Conservation (phyloP, 805 yeast genomes). For the Wickerhamiella sergipiensis region DNA sequence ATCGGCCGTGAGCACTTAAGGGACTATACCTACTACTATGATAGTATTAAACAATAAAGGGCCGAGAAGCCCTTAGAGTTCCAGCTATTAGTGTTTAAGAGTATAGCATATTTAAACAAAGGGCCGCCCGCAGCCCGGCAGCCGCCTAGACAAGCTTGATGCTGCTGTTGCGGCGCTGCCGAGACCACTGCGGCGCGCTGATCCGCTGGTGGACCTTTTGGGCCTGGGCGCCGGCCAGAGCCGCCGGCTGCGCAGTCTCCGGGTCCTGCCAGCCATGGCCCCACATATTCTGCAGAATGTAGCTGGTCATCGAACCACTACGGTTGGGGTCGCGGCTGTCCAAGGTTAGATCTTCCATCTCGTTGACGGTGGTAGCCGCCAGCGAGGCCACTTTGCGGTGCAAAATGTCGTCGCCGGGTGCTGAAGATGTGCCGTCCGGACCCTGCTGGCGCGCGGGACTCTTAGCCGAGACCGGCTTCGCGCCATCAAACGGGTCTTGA, state of each 20-base stretch:
- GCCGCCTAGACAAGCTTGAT: not conserved
- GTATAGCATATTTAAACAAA: too few relatives aligned
- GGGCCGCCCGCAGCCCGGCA: too few relatives aligned
- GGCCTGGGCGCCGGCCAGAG: not conserved
- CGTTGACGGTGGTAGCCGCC: slow-evolving; percentile 17
- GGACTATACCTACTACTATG: too few relatives aligned
- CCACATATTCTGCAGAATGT: slow-evolving; percentile 15
- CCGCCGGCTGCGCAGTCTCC: not conserved
- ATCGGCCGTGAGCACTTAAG: too few relatives aligned
- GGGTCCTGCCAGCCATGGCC: slow-evolving; percentile 16
- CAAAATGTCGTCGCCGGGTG: not conserved
- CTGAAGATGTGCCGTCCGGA: too few relatives aligned
- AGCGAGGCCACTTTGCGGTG: slow-evolving; percentile 9
- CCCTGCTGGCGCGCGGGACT: not conserved
- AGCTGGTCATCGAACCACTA: slow-evolving; percentile 9
- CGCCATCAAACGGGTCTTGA: not conserved
- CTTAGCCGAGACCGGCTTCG: not conserved
- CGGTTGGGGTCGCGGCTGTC: not conserved
- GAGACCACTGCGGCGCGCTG: not conserved
- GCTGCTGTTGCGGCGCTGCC: slow-evolving; percentile 1
- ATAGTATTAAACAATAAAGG: too few relatives aligned
- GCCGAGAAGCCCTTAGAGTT: too few relatives aligned
- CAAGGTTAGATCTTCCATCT: slow-evolving; percentile 14
- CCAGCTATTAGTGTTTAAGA: too few relatives aligned
- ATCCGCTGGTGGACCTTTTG: slow-evolving; percentile 1